Evolutionary conservation across 768 basidiomycete species (phyloP), one percentile per base, ranked within the genome.

Genomic region (Boletus subparvulus): DNA sequence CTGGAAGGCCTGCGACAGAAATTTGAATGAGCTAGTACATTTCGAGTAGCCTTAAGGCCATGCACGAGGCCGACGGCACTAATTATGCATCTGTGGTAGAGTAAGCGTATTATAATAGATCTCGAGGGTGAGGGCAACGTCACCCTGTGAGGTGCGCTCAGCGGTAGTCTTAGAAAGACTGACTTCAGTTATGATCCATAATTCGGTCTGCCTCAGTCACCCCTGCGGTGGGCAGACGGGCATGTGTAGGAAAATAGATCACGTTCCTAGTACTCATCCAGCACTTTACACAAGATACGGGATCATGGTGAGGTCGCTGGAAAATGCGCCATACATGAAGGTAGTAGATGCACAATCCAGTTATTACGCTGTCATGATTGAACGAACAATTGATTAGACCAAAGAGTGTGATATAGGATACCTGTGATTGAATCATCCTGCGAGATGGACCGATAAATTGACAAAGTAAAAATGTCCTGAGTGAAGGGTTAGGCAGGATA

Each of bases 331-430:
- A 10, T 12, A 16, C n/a, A 30, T 24, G 50, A 21, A 46, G 32
- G 10, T 17, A 36, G 35, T 21, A 30, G 10, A 47, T 28, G 21
- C 3, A 33, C n/a, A 44, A 39, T 17, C 32, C 8, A 16, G 19
- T 4, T 32, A 32, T 30, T 12, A 47, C 7, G 19, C 26, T 32
- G 43, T 12, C 32, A 35, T 14, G 32, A 14, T n/a, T 6, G 30
- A 53, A 49, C 33, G 32, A 60, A 30, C 9, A 43, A 30, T 50
- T 24, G 17, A 53, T 35, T 55, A 49, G 36, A 51, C 21, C 21
- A 54, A 45, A 40, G 59, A 55, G 26, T 40, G 49, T 45, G 49
- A 17, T 67, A 17, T 56, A 58, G 53, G 52, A n/a, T 51, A 47
- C 36, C 35, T 32, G 39, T 44, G 30, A 26, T 28, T 2, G 6